These are phyloP conservation scores for Sextonia rubra DNA, from an alignment of 164 flowering plant species.

Conservation along the genomic window DNA sequence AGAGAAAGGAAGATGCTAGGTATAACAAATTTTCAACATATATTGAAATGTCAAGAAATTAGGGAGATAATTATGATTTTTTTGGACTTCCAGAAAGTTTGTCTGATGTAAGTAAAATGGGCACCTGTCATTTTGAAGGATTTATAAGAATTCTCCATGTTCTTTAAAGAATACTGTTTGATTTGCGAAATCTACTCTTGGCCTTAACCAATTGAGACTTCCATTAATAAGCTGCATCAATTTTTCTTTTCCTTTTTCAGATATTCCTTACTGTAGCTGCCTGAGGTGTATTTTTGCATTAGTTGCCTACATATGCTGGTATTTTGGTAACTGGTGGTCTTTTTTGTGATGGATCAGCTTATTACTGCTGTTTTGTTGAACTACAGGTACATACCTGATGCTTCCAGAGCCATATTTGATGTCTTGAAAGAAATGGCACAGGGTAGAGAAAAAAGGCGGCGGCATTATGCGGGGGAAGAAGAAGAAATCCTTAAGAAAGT, in stretches of 20 bases:
- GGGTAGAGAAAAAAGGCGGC: slow-evolving; percentile 39
- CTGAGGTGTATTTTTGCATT: background rate
- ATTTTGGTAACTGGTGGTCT: background rate
- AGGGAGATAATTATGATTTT: background rate
- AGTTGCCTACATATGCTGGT: background rate
- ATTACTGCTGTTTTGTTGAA: background rate
- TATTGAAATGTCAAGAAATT: background rate
- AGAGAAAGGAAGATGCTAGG: background rate
- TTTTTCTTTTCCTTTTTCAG: no score
- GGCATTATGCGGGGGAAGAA: slow-evolving; percentile 41
- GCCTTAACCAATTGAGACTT: background rate
- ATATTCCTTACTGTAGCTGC: background rate
- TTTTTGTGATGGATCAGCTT: background rate
- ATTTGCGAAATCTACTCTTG: no score
- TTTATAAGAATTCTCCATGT: background rate
- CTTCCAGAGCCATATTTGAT: slow-evolving; percentile 58
- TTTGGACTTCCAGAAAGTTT: background rate
- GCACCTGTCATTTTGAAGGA: background rate
- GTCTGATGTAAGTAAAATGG: background rate
- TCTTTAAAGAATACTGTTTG: no score
- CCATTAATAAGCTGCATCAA: no score
- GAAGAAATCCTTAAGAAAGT: slow-evolving; percentile 60
- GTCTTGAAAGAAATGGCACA: slow-evolving; percentile 61
- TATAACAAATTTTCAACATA: no score
- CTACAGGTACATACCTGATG: slow-evolving; percentile 80